A percentile compares a stretch with the other conserved stretches of the same genome.
These are phyloP conservation scores for Hemisphaericaspora lyxosophila DNA, from an alignment of 1,139 yeast genomes.

Conservation along the genomic window DNA sequence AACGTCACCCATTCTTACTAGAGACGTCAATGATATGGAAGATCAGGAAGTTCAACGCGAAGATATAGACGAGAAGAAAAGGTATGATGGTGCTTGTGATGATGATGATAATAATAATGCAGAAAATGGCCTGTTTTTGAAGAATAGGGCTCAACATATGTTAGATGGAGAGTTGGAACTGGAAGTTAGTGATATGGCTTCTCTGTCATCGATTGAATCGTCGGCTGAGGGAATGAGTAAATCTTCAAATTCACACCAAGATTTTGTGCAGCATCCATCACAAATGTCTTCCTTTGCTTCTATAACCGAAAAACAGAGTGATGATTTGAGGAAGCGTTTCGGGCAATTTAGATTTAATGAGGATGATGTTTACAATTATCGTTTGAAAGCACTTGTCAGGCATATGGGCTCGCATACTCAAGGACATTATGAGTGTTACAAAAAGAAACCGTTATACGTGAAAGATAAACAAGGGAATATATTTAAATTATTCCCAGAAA, in stretches of 20 bases:
- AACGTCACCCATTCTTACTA: conserved; percentile 32
- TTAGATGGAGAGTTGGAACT: neutral
- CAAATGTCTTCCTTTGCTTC: conserved; percentile 15
- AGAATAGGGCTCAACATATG: neutral
- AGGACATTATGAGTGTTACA: conserved; percentile 87
- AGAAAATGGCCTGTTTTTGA: neutral
- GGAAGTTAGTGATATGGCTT: conserved; percentile 1
- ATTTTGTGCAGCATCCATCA: neutral
- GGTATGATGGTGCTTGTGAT: conserved; percentile 23
- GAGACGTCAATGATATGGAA: conserved; percentile 46
- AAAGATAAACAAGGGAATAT: conserved; percentile 49
- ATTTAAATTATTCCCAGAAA: conserved; percentile 49
- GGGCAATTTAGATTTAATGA: conserved; percentile 44
- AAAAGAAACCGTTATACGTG: conserved; percentile 62
- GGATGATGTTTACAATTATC: conserved; percentile 51
- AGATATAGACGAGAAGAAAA: conserved; percentile 32
- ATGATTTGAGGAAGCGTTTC: conserved; percentile 39
- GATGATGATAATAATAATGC: conserved; percentile 16
- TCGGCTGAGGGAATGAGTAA: neutral
- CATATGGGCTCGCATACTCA: conserved; percentile 88
- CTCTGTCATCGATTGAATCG: neutral
- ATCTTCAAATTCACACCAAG: neutral
- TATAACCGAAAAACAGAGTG: conserved; percentile 40
- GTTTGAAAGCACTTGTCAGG: conserved; percentile 68
- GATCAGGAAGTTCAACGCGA: conserved; percentile 44